phyloP scores from a whole-genome alignment of 306 rosid species.

The Sicyos baderoa region DNA sequence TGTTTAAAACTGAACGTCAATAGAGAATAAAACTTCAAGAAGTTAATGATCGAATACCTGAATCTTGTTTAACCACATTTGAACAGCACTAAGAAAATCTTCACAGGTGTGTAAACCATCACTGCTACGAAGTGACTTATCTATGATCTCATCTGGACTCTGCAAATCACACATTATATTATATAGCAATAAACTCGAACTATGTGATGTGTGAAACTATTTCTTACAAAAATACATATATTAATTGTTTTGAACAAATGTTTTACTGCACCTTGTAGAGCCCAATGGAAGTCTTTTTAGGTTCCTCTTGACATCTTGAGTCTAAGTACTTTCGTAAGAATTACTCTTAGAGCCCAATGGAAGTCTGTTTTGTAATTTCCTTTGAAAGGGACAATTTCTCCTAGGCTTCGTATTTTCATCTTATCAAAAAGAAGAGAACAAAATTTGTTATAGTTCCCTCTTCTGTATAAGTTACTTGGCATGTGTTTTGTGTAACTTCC shows the following conservation, averaged over 20 bases:
- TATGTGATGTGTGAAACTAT: constrained; percentile 1
- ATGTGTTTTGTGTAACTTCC: no score
- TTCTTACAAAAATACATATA: not conserved
- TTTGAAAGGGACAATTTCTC: no score
- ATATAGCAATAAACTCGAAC: not conserved
- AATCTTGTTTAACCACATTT: constrained; percentile 74
- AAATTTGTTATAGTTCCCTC: no score
- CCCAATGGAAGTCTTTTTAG: not conserved
- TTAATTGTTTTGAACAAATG: not conserved
- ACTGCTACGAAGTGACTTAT: constrained; percentile 60
- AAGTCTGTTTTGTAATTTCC: no score
- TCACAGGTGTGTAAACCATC: constrained; percentile 68
- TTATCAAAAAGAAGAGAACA: no score
- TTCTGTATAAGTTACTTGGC: no score
- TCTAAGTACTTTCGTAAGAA: not conserved
- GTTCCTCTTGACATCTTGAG: not conserved
- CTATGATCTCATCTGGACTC: constrained; percentile 84
- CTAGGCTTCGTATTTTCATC: no score
- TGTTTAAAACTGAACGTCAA: not conserved
- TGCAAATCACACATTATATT: constrained; percentile 32
- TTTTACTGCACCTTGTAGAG: not conserved
- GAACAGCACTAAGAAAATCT: constrained; percentile 79
- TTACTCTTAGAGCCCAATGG: not conserved
- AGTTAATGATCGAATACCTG: constrained; percentile 42
- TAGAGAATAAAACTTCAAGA: constrained; percentile 3